These are phyloP conservation scores for Arthrobotrys megalospora DNA, from an alignment of 2,329 filamentous ascomycete genomes.

Conservation along the genomic window DNA sequence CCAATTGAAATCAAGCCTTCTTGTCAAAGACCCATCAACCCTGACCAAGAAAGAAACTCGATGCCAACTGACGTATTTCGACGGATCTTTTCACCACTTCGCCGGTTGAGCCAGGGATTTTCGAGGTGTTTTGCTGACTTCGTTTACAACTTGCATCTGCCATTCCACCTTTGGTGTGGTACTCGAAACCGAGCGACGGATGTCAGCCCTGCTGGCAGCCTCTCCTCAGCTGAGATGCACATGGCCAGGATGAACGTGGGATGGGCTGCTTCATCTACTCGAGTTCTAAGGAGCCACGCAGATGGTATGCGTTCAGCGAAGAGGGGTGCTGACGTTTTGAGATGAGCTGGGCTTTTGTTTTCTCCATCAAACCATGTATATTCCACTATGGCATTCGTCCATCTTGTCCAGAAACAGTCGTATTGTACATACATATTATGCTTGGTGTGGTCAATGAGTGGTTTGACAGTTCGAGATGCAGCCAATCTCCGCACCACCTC, in stretches of 20 bases:
- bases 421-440: neutral
- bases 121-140: too few relatives aligned
- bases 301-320: neutral
- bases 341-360: conserved; percentile 2
- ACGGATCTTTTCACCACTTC: conserved; percentile 5
- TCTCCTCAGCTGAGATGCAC: conserved; percentile 18
- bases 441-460: conserved; percentile 10
- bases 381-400: neutral
- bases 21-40: conserved; percentile 5
- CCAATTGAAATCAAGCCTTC: conserved; percentile 52
- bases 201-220: conserved; percentile 49
- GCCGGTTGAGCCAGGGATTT: conserved; percentile 21
- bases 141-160: too few relatives aligned
- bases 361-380: neutral
- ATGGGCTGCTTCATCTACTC: neutral
- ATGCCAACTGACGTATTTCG: conserved; percentile 28
- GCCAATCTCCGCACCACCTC: conserved; percentile 30
- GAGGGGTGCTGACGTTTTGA: neutral
- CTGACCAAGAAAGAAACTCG: conserved; percentile 18
- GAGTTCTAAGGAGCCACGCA: conserved; percentile 15
- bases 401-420: neutral
- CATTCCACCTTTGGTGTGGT: neutral
- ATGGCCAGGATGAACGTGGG: conserved; percentile 14
- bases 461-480: conserved; percentile 17
- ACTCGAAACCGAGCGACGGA: neutral